Evolutionary conservation across 1,284 basidiomycete genomes (phyloP).

Genomic region (Xerocomus amazonicus): DNA sequence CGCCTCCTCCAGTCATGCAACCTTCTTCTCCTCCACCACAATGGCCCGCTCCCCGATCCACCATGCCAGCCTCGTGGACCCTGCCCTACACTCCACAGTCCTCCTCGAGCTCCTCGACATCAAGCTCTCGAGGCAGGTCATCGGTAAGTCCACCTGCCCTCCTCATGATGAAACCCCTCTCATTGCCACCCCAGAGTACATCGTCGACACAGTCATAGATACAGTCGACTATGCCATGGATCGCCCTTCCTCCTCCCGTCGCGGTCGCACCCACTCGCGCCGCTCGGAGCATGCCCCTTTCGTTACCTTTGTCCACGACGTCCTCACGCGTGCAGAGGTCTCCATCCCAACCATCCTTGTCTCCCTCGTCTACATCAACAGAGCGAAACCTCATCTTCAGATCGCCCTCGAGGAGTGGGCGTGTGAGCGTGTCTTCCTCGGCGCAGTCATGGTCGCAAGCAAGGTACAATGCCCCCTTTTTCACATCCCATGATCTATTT

Average conservation of each 20-base stretch:
- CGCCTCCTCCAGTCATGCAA: constrained; percentile 2
- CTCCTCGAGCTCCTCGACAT: constrained; percentile 61
- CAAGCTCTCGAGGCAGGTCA: constrained; percentile 54
- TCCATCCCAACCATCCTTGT: constrained; percentile 60
- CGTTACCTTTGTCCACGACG: constrained; percentile 56
- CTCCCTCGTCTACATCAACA: constrained; percentile 65
- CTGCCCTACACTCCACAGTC: constrained; percentile 55
- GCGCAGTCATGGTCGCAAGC: constrained; percentile 66
- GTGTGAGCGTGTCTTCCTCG: constrained; percentile 72
- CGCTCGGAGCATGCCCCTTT: constrained; percentile 54
- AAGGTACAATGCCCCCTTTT: constrained; percentile 47
- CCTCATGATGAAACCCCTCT: background rate
- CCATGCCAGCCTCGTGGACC: constrained; percentile 60
- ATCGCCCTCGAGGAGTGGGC: constrained; percentile 77
- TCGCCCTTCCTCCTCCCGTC: constrained; percentile 50
- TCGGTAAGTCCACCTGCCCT: constrained; percentile 46
- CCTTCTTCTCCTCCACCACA: background rate
- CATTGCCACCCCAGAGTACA: constrained; percentile 47
- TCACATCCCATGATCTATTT: constrained; percentile 16
- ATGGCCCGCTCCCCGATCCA: constrained; percentile 44
- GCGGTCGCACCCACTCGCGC: constrained; percentile 46
- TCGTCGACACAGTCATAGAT: constrained; percentile 61
- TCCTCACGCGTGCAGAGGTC: constrained; percentile 66
- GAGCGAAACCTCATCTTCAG: constrained; percentile 68
- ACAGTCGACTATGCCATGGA: constrained; percentile 72